Evolutionary conservation across 441 rosid species (phyloP).

Genomic region (Jatropha multifida): DNA sequence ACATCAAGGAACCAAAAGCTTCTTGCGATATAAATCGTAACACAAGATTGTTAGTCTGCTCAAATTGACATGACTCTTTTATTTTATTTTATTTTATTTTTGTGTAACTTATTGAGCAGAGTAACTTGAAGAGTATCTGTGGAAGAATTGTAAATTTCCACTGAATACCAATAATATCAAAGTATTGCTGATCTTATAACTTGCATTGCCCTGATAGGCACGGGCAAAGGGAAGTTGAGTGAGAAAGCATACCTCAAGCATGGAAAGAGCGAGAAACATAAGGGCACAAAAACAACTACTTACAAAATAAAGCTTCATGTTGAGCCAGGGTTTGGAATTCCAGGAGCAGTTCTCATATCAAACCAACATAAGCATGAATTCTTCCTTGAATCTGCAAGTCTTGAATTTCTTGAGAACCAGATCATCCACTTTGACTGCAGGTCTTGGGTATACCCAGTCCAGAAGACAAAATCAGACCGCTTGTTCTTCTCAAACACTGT

Average conservation of each 20-base stretch:
- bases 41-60: too few species aligned
- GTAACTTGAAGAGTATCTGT: background rate
- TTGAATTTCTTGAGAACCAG: slow-evolving; percentile 29
- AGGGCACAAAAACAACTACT: slow-evolving; percentile 35
- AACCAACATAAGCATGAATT: slow-evolving; percentile 50
- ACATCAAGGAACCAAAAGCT: background rate
- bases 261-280: slow-evolving; percentile 39
- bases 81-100: too few species aligned
- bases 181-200: slow-evolving; percentile 20
- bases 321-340: slow-evolving; percentile 51
- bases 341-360: slow-evolving; percentile 49
- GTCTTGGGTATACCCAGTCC: slow-evolving; percentile 65
- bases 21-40: too few species aligned
- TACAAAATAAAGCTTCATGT: slow-evolving; percentile 40
- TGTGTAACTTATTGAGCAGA: background rate
- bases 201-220: slow-evolving; percentile 31
- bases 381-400: slow-evolving; percentile 53
- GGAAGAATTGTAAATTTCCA: background rate
- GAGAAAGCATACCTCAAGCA: slow-evolving; percentile 40
- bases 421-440: slow-evolving; percentile 56
- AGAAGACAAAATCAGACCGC: slow-evolving; percentile 37
- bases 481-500: slow-evolving; percentile 62
- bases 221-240: slow-evolving; percentile 58
- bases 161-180: background rate
- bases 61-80: background rate